Conservation (phyloP, 2,329 filamentous ascomycete species). For the Lecanicillium sp. region DNA sequence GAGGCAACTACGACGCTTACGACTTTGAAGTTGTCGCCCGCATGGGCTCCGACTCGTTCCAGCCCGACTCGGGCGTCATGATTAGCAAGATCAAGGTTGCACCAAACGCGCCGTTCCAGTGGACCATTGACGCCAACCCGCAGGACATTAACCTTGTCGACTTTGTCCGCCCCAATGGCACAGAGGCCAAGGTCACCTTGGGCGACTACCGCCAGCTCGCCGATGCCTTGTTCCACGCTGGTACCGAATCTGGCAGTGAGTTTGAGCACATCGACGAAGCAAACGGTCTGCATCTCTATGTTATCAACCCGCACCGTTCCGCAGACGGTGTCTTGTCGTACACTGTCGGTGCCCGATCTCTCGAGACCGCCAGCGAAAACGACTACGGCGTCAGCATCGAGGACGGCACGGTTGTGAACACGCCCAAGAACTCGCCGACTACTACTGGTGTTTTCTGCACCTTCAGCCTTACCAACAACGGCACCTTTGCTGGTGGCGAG, state of each 20-base stretch:
- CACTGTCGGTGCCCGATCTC: slow-evolving; percentile 37
- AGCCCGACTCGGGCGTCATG: slow-evolving; percentile 43
- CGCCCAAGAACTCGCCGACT: slow-evolving; percentile 16
- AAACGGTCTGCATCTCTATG: slow-evolving; percentile 43
- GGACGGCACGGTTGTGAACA: slow-evolving; percentile 22
- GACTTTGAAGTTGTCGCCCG: slow-evolving; percentile 45
- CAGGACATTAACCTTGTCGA: slow-evolving; percentile 43
- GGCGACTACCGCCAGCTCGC: slow-evolving; percentile 47
- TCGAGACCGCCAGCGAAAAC: slow-evolving; percentile 21
- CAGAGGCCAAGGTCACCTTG: slow-evolving; percentile 35
- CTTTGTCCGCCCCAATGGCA: slow-evolving; percentile 41
- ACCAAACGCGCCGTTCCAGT: slow-evolving; percentile 41
- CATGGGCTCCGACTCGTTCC: slow-evolving; percentile 46
- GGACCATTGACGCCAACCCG: slow-evolving; percentile 47
- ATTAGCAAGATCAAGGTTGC: slow-evolving; percentile 44
- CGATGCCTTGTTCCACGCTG: slow-evolving; percentile 47
- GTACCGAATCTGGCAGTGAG: slow-evolving; percentile 41
- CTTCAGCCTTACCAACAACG: slow-evolving; percentile 40
- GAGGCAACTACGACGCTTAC: slow-evolving; percentile 42
- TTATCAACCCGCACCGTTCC: slow-evolving; percentile 35
- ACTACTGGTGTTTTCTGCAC: slow-evolving; percentile 32
- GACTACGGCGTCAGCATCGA: slow-evolving; percentile 27
- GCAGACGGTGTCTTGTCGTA: slow-evolving; percentile 36
- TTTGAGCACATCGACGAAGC: slow-evolving; percentile 39
- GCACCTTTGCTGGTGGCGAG: slow-evolving; percentile 22